Evolutionary conservation across 331 rosid species (phyloP).

Genomic region (Arachis monticola): DNA sequence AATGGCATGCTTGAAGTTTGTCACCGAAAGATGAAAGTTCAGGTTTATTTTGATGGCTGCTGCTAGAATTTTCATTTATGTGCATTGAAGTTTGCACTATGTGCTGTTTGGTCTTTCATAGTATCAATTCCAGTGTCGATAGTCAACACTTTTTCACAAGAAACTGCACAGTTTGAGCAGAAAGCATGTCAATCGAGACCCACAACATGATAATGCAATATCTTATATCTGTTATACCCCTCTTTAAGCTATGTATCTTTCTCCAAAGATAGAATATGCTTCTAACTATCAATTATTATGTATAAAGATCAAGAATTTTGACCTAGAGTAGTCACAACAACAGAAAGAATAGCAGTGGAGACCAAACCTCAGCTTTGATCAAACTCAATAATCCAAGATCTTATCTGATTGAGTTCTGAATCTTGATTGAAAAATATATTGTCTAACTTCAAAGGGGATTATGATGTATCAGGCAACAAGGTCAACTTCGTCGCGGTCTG

Average conservation of each 20-base stretch:
- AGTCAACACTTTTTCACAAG: neutral
- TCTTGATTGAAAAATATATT: slow-evolving; percentile 2
- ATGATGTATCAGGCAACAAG: slow-evolving; percentile 62
- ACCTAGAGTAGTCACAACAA: slow-evolving; percentile 2
- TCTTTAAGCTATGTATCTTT: slow-evolving; percentile 15
- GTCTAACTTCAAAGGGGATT: neutral
- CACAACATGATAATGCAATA: slow-evolving; percentile 1
- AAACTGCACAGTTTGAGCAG: slow-evolving; percentile 21
- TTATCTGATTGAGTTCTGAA: slow-evolving; percentile 22
- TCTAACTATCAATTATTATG: slow-evolving; percentile 10
- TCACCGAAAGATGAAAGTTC: neutral
- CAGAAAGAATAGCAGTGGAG: slow-evolving; percentile 9
- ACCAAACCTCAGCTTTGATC: slow-evolving; percentile 2
- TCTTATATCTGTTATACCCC: slow-evolving; percentile 8
- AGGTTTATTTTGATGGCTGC: neutral
- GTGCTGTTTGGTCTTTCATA: slow-evolving; percentile 4
- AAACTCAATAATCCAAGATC: slow-evolving; percentile 23
- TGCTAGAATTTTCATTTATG: slow-evolving; percentile 7
- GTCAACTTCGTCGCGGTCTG: slow-evolving; percentile 80
- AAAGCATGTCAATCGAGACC: slow-evolving; percentile 10
- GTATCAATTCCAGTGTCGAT: slow-evolving; percentile 9
- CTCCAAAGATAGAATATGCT: slow-evolving; percentile 29
- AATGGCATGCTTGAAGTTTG: neutral
- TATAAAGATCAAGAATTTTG: neutral
- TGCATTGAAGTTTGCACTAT: slow-evolving; percentile 21